Conservation (phyloP, 1,139 yeast genomes). For the Casaregolazyma lundiana region DNA sequence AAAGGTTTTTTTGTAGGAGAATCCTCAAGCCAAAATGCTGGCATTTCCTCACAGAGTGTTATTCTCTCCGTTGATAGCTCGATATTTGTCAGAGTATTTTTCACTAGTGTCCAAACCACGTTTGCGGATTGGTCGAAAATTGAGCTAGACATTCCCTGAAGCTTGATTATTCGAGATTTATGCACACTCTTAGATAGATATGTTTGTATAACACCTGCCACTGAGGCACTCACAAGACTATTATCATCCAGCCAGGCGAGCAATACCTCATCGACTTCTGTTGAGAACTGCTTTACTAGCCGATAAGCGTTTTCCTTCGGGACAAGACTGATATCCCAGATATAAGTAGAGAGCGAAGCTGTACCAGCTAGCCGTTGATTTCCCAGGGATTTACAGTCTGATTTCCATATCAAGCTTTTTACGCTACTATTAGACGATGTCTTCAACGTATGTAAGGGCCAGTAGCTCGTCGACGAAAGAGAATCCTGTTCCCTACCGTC, state of each 20-base stretch:
- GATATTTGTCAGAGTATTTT: background rate
- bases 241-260: background rate
- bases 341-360: background rate
- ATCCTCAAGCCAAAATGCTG: constrained; percentile 6
- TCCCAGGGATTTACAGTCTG: background rate
- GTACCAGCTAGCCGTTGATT: background rate
- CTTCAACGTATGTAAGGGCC: constrained; percentile 3
- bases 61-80: background rate
- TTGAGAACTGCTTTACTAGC: background rate
- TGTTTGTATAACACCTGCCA: constrained; percentile 9
- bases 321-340: background rate
- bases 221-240: constrained; percentile 6
- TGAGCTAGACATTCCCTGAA: constrained; percentile 1
- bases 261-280: background rate
- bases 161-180: constrained; percentile 10
- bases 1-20: constrained; percentile 1
- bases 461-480: background rate
- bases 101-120: constrained; percentile 6
- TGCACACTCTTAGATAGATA: background rate
- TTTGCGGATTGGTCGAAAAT: constrained; percentile 1
- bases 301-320: background rate
- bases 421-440: background rate
- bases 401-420: background rate
- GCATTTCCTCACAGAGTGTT: constrained; percentile 1
- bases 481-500: constrained; percentile 8